Conservation (phyloP, 306 rosid genomes). For the Quercus glauca region DNA sequence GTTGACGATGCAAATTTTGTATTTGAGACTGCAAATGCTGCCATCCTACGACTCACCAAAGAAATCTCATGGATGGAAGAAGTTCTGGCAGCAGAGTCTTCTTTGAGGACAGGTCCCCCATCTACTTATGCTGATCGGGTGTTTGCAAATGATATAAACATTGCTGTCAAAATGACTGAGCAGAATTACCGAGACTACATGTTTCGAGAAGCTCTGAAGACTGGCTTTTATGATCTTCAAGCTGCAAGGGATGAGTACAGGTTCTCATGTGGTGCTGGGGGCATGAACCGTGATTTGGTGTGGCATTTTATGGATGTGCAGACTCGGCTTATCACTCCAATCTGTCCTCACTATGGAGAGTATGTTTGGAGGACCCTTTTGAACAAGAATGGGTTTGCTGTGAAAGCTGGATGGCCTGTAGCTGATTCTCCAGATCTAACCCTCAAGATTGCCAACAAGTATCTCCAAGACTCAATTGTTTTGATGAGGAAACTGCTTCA, state of each 20-base stretch:
- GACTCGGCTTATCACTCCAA: constrained; percentile 83
- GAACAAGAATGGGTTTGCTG: constrained; percentile 78
- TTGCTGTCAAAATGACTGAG: constrained; percentile 74
- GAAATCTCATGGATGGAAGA: constrained; percentile 90
- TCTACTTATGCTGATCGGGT: constrained; percentile 80
- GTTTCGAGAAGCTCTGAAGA: constrained; percentile 89
- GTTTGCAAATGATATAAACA: constrained; percentile 78
- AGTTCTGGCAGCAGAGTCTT: constrained; percentile 57
- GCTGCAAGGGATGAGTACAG: constrained; percentile 90
- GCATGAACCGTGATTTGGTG: constrained; percentile 66
- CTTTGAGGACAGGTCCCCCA: constrained; percentile 73
- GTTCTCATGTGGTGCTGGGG: constrained; percentile 74
- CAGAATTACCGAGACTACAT: constrained; percentile 66
- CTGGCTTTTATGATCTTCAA: constrained; percentile 89
- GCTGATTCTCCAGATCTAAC: constrained; percentile 70
- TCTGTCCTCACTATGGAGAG: constrained; percentile 92
- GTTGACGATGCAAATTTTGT: constrained; percentile 94
- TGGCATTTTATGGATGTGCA: constrained; percentile 89
- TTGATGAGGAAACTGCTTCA: constrained; percentile 84
- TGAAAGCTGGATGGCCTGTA: constrained; percentile 87
- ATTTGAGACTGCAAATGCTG: constrained; percentile 88
- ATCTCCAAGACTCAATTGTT: constrained; percentile 80
- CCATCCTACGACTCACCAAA: constrained; percentile 76
- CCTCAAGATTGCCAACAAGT: constrained; percentile 73
- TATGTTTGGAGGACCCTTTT: constrained; percentile 77